Evolutionary conservation across 805 yeast species (phyloP), one percentile per base, ranked within the genome.

Genomic region (Metschnikowia cubensis): DNA sequence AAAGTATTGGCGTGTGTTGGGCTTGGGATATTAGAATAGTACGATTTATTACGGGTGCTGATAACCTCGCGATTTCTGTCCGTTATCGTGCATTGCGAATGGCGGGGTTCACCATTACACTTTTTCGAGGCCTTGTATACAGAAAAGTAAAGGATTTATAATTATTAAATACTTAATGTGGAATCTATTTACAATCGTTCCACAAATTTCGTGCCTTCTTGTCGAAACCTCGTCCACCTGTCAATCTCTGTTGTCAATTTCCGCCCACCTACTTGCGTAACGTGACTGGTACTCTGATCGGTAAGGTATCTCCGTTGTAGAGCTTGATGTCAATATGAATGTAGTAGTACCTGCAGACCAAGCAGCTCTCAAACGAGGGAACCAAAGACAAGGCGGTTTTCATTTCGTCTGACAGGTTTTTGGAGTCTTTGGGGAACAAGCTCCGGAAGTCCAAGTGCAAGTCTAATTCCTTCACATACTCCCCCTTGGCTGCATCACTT

Each of bases 281-380:
- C n/a, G 40, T 45, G 32, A 62, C 41, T 5, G 65, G 62, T 11
- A 62, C 55, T 49, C 61, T 61, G 42, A 61, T 42, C 5, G 55
- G 53, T 25, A 58, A 44, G 31, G 45, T 44, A 15, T 63, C 67
- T 10, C 56, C 54, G 38, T 59, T 61, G 38, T 52, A 53, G 15
- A 63, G 51, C 53, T 54, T 55, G 17, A 63, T 51, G 14, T 52
- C 50, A 11, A 62, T 50, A 33, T 47, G 48, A 20, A 61, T 45
- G 50, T 58, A 65, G 57, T 65, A 65, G 49, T 56, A 57, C 8
- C 69, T 56, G 18, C 67, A 66, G 36, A 64, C 49, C 17, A 65
- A 58, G 43, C 69, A 65, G 36, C 65, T 63, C 47, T 65, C 68
- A 50, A 64, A 65, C 13, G 59, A 56, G 10, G 69, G 69, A 14